These are phyloP conservation scores for Auricularia sp. DNA, from an alignment of 768 basidiomycete species.

Conservation along the genomic window DNA sequence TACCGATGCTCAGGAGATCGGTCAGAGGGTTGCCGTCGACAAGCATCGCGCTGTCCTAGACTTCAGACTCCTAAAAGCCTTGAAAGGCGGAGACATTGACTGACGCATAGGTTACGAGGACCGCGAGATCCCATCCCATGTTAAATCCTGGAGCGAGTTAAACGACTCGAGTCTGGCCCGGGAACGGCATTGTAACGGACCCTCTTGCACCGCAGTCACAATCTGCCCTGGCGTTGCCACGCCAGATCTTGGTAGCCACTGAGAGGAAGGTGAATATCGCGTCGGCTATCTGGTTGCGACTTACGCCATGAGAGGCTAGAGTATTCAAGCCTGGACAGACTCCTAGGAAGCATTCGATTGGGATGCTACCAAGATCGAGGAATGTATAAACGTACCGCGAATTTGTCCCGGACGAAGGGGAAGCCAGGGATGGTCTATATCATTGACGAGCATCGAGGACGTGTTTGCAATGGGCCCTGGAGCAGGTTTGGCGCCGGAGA, in stretches of 20 bases:
- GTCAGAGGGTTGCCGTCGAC: slow-evolving; percentile 7
- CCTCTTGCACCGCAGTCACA: slow-evolving; percentile 6
- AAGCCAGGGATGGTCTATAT: slow-evolving; percentile 4
- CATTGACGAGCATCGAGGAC: slow-evolving; percentile 2
- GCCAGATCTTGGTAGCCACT: slow-evolving; percentile 5
- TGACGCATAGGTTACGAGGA: slow-evolving; percentile 1
- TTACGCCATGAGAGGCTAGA: slow-evolving; percentile 4
- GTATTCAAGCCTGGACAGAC: slow-evolving; percentile 7
- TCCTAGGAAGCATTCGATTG: background rate
- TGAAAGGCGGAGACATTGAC: background rate
- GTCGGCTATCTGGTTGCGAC: background rate
- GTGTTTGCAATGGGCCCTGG: slow-evolving; percentile 1
- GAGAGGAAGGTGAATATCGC: too few relatives aligned
- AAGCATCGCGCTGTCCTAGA: background rate
- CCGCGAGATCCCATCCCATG: slow-evolving; percentile 5
- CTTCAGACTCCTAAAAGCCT: background rate
- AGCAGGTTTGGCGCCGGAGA: background rate
- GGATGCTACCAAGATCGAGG: too few relatives aligned
- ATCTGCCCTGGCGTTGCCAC: slow-evolving; percentile 7
- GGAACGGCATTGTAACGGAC: background rate
- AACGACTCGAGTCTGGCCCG: background rate
- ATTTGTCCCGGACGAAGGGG: background rate
- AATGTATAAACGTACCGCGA: background rate
- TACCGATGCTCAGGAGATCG: slow-evolving; percentile 7
- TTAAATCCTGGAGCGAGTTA: slow-evolving; percentile 3